Conservation (phyloP, 2,329 filamentous ascomycete genomes). For the Lasiodiplodia citricola region DNA sequence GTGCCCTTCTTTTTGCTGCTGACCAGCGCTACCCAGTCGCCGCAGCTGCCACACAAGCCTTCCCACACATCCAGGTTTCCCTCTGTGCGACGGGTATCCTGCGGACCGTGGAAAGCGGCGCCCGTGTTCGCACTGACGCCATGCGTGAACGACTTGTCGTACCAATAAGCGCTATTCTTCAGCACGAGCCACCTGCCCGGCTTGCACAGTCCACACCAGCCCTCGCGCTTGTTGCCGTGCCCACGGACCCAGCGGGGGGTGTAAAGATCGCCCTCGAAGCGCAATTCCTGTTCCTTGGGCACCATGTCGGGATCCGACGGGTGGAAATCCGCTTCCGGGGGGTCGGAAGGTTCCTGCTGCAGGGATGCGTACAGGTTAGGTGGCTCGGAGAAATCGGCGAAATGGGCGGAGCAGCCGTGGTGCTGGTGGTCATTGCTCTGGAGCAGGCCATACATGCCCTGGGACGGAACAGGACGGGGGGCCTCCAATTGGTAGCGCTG, state of each 20-base stretch:
- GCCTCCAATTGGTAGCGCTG: conserved; percentile 60
- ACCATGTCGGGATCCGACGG: conserved; percentile 75
- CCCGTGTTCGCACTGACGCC: conserved; percentile 84
- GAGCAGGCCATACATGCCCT: conserved; percentile 74
- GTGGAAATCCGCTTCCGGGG: conserved; percentile 82
- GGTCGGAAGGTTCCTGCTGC: conserved; percentile 73
- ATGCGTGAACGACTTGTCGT: conserved; percentile 89
- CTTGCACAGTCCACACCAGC: conserved; percentile 89
- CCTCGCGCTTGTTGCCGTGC: conserved; percentile 84
- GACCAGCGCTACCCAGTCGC: conserved; percentile 79
- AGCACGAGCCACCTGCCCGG: conserved; percentile 84
- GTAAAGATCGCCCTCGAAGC: conserved; percentile 82
- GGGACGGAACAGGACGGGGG: conserved; percentile 66
- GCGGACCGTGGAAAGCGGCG: conserved; percentile 76
- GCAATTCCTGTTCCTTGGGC: conserved; percentile 74
- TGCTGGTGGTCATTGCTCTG: conserved; percentile 76
- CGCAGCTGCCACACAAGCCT: conserved; percentile 77
- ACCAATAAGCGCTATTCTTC: conserved; percentile 93
- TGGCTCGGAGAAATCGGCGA: conserved; percentile 74
- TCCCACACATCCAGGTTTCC: conserved; percentile 84
- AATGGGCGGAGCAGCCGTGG: conserved; percentile 65
- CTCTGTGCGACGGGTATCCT: conserved; percentile 76
- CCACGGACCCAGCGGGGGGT: conserved; percentile 84
- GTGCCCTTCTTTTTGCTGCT: conserved; percentile 93
- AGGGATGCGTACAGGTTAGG: conserved; percentile 79